Conservation (phyloP, 768 basidiomycete genomes). For the Suillus fuscotomentosus region DNA sequence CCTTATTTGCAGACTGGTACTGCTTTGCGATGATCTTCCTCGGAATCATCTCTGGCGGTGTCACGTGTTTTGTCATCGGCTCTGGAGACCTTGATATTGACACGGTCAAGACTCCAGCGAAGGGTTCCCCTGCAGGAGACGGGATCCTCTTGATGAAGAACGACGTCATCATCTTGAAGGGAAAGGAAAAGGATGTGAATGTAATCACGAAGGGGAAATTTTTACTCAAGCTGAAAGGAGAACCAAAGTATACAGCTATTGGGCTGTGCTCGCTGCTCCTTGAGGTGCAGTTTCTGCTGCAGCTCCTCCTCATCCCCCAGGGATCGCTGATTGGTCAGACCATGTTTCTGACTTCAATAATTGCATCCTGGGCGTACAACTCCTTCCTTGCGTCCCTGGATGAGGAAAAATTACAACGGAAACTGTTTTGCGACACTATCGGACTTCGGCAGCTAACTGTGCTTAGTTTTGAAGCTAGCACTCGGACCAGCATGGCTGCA, state of each 20-base stretch:
- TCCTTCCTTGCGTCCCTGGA: conserved; percentile 32
- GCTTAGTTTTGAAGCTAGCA: conserved; percentile 19
- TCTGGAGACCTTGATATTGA: conserved; percentile 22
- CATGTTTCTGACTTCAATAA: conserved; percentile 29
- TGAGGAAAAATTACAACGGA: conserved; percentile 20
- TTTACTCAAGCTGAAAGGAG: conserved; percentile 14
- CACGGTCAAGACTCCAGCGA: conserved; percentile 9
- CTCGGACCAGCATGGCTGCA: conserved; percentile 21
- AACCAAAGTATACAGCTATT: conserved; percentile 6
- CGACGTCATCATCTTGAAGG: conserved; percentile 24
- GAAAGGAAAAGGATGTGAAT: conserved; percentile 22
- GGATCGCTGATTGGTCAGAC: conserved; percentile 31
- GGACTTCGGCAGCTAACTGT: background rate
- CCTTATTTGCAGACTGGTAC: conserved; percentile 27
- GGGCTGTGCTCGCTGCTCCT: conserved; percentile 25
- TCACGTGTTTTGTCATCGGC: conserved; percentile 25
- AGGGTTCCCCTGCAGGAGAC: conserved; percentile 21
- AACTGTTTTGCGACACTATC: conserved; percentile 12
- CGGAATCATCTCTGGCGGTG: conserved; percentile 27
- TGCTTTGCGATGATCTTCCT: conserved; percentile 30
- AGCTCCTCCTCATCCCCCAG: conserved; percentile 33
- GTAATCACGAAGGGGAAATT: conserved; percentile 28
- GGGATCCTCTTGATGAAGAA: conserved; percentile 19
- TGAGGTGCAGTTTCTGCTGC: conserved; percentile 27
- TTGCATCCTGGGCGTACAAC: conserved; percentile 32